These are phyloP conservation scores for Radiomyces spectabilis DNA, from an alignment of 192 early-diverging fungal species.

Conservation along the genomic window DNA sequence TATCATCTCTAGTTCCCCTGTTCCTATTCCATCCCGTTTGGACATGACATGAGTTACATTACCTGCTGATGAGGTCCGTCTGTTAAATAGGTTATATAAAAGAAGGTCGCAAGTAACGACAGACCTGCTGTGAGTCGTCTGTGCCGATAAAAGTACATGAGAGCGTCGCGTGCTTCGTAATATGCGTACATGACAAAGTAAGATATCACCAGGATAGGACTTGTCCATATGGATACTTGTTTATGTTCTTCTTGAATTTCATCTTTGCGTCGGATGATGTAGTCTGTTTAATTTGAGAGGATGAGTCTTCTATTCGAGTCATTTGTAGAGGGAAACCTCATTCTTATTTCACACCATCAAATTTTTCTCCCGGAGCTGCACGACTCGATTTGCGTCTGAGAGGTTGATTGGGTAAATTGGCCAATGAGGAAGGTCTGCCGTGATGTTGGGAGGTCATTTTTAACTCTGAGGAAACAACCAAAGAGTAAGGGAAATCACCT, in stretches of 20 bases:
- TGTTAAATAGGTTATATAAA: slow-evolving; percentile 36
- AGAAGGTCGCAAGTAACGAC: slow-evolving; percentile 16
- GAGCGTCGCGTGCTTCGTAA: slow-evolving; percentile 28
- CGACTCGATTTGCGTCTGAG: neutral
- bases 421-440: too few relatives aligned
- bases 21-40: slow-evolving; percentile 10
- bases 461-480: neutral
- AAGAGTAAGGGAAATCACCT: neutral
- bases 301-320: too few relatives aligned
- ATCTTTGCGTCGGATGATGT: slow-evolving; percentile 29
- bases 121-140: slow-evolving; percentile 28
- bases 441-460: neutral
- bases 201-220: slow-evolving; percentile 36
- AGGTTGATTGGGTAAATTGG: neutral
- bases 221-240: slow-evolving; percentile 38
- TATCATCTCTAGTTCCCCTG: too few relatives aligned
- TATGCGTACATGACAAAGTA: slow-evolving; percentile 38
- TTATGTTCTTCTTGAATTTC: slow-evolving; percentile 31
- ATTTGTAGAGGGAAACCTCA: neutral
- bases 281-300: slow-evolving; percentile 19
- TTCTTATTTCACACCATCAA: slow-evolving; percentile 1
- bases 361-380: neutral
- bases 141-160: slow-evolving; percentile 30
- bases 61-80: slow-evolving; percentile 57
- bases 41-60: slow-evolving; percentile 4